phyloP scores from a whole-genome alignment of 352 stramenopile species.

The Pseudoperonospora humuli region DNA sequence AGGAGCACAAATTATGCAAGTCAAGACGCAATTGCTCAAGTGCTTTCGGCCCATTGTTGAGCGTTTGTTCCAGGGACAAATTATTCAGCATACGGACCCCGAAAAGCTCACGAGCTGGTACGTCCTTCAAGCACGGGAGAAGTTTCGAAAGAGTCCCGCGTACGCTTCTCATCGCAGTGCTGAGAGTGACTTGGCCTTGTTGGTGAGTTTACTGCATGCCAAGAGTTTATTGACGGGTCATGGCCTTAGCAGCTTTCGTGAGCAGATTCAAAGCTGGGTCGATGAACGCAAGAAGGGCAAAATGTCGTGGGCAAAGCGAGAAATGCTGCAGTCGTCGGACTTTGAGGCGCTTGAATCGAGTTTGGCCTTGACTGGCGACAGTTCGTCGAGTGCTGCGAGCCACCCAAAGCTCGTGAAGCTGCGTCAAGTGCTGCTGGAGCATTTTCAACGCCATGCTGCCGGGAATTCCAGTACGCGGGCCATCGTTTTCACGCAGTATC shows the following conservation, averaged over 20 bases:
- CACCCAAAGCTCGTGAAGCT: constrained; percentile 89
- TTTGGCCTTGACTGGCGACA: constrained; percentile 24
- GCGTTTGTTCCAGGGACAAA: constrained; percentile 41
- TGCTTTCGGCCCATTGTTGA: constrained; percentile 59
- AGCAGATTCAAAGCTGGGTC: constrained; percentile 55
- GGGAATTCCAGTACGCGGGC: constrained; percentile 83
- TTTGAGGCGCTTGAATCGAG: constrained; percentile 55
- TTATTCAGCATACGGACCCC: constrained; percentile 61
- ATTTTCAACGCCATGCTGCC: constrained; percentile 67
- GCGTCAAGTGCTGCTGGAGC: constrained; percentile 78
- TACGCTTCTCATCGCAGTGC: constrained; percentile 62
- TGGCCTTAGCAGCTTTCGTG: constrained; percentile 63
- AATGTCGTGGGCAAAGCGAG: constrained; percentile 74
- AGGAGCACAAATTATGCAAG: constrained; percentile 45
- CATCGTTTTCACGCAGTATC: constrained; percentile 98
- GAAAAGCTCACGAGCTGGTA: constrained; percentile 76
- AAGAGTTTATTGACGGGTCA: constrained; percentile 74
- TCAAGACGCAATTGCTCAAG: constrained; percentile 57
- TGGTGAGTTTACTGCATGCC: constrained; percentile 68
- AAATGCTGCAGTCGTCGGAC: constrained; percentile 61
- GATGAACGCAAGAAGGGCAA: constrained; percentile 42
- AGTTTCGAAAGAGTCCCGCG: constrained; percentile 54
- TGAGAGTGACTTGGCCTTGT: constrained; percentile 67
- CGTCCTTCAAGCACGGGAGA: constrained; percentile 67
- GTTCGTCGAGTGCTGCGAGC: constrained; percentile 21